These are phyloP conservation scores for Phaeosphaeriaceae sp. DNA, from an alignment of 2,329 filamentous ascomycete genomes.

Conservation along the genomic window DNA sequence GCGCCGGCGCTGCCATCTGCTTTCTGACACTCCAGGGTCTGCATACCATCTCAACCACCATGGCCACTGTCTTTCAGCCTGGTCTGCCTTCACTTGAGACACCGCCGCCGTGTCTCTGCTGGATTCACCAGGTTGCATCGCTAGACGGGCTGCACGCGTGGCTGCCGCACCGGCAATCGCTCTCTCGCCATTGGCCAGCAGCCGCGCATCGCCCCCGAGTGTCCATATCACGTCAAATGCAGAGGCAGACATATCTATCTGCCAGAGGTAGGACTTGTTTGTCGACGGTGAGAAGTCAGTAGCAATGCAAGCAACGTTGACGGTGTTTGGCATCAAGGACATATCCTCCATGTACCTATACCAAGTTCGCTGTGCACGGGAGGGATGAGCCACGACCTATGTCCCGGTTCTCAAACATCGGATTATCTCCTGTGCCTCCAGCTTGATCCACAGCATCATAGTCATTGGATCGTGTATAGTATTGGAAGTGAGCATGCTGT, in stretches of 20 bases:
- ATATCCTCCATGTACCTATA: neutral
- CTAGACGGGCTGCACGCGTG: slow-evolving; percentile 3
- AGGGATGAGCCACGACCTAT: neutral
- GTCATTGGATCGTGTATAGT: neutral
- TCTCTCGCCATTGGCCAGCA: slow-evolving; percentile 1
- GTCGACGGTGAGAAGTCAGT: no score
- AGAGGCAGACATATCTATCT: neutral
- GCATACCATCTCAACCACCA: neutral
- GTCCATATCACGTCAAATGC: neutral
- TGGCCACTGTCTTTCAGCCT: neutral
- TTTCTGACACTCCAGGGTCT: neutral
- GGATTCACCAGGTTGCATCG: neutral
- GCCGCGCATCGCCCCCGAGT: neutral
- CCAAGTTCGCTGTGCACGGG: neutral
- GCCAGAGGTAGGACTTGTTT: no score
- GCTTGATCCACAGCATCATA: neutral
- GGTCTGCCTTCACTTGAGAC: neutral
- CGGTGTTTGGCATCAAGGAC: neutral
- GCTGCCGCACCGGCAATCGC: slow-evolving; percentile 2
- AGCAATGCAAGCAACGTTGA: neutral
- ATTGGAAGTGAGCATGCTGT: neutral
- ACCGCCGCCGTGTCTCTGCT: neutral
- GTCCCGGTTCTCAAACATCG: neutral
- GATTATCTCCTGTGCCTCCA: neutral
- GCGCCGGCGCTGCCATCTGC: neutral